Evolutionary conservation across 2,329 filamentous ascomycete genomes (phyloP).

Genomic region (Hymenotorrendiella dingleyae): DNA sequence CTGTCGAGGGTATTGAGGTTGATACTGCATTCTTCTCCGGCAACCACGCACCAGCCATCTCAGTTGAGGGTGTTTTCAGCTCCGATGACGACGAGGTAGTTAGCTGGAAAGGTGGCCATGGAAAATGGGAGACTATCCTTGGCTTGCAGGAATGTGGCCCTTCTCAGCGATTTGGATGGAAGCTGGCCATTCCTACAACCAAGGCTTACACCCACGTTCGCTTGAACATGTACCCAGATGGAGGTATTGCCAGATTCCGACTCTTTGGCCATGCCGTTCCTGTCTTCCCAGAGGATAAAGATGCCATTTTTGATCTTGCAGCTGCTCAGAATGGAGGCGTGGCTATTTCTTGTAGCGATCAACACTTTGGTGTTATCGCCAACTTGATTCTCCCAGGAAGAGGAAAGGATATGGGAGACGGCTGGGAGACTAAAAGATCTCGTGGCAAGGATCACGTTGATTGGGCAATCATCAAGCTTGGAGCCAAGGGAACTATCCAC

Average conservation of each 20-base stretch:
- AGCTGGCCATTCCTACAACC: slow-evolving; percentile 49
- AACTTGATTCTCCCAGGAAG: slow-evolving; percentile 74
- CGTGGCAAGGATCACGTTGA: slow-evolving; percentile 67
- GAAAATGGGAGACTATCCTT: slow-evolving; percentile 68
- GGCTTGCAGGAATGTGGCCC: slow-evolving; percentile 67
- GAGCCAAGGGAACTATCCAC: slow-evolving; percentile 57
- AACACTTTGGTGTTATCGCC: slow-evolving; percentile 78
- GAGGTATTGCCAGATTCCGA: slow-evolving; percentile 74
- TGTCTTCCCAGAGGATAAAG: slow-evolving; percentile 62
- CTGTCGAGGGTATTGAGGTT: slow-evolving; percentile 67
- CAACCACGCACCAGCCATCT: slow-evolving; percentile 75
- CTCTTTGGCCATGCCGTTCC: slow-evolving; percentile 72
- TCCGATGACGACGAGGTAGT: slow-evolving; percentile 59
- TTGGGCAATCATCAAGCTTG: slow-evolving; percentile 74
- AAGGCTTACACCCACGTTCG: slow-evolving; percentile 75
- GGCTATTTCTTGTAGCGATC: slow-evolving; percentile 69
- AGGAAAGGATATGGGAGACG: slow-evolving; percentile 81
- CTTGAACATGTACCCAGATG: slow-evolving; percentile 80
- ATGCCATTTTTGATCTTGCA: slow-evolving; percentile 67
- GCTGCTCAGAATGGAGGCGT: slow-evolving; percentile 75
- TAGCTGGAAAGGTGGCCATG: slow-evolving; percentile 51
- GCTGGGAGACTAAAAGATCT: slow-evolving; percentile 78
- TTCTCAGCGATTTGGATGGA: slow-evolving; percentile 68
- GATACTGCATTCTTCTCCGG: slow-evolving; percentile 79
- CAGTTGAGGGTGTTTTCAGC: slow-evolving; percentile 69